Base-by-base conservation (phyloP, 2,329 filamentous ascomycete species). In the Alternaria viburni region DNA sequence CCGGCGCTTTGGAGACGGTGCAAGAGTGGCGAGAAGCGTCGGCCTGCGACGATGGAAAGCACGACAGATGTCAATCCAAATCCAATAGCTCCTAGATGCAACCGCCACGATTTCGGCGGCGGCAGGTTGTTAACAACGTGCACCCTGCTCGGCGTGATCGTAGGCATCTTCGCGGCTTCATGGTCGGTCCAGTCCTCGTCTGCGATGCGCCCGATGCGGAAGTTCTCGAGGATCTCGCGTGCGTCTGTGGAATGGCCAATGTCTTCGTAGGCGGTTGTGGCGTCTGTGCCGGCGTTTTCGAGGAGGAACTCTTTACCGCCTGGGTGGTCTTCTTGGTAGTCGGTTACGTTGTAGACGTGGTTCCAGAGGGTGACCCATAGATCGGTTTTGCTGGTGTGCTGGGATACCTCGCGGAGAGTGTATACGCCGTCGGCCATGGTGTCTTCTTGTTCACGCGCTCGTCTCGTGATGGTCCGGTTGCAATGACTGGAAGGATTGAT, bases 281-380 rank as follows among this genome's bases (percentile, higher is more conserved):
- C 82, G 64, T 84, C 82, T 32, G 72, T 73, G n/a, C 82, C 82
- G 26, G 80, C 82, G 30, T 79, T 70, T 26, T 84, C 81, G 17
- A 79, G 54, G 1, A 84, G 71, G 13, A 81, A 75, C 8, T 83
- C 81, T 23, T 73, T 72, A 13, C 82, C 82, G 12, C 74, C 74
- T 2, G 88, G 88, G 65, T 90, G 89, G 59, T 90, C 87, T 30
- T 85, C 77, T 2, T 87, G 65, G 66, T 89, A 90, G 45, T 84
- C 81, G 1, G 87, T 85, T 11, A 89, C 79, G 73, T 90, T 80
- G 70, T 88, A 90, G 3, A 90, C 88, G 77, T 65, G 47, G 13
- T 64, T 64, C 58, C 57, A 60, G 3, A 86, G 75, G 0, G 86
- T 82, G 17, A 87, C 79, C 86, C 85, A 87, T 66, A 84, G 85